Evolutionary conservation across 371 early-diverging fungal species (phyloP).

Genomic region (Saksenaea oblongispora): DNA sequence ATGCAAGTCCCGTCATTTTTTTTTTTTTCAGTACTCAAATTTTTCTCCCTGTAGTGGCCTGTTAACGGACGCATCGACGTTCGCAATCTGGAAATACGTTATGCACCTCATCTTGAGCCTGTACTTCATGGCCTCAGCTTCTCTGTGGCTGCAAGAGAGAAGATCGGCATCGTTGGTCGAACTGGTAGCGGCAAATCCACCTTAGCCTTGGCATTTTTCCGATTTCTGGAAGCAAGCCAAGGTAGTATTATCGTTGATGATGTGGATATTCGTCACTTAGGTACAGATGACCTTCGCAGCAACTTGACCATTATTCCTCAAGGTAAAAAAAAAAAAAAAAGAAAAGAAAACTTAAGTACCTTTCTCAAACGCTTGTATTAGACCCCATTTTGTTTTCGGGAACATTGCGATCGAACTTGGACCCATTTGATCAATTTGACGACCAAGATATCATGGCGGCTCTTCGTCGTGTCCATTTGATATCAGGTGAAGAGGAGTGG

Average conservation of each 20-base stretch:
- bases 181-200: conserved; percentile 84
- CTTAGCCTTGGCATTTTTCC: conserved; percentile 72
- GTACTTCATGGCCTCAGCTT: conserved; percentile 63
- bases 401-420: conserved; percentile 66
- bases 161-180: conserved; percentile 69
- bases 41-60: conserved; percentile 55
- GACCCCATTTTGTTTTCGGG: conserved; percentile 71
- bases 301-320: conserved; percentile 78
- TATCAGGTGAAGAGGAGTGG: conserved; percentile 19
- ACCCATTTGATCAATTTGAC: conserved; percentile 63
- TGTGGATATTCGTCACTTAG: conserved; percentile 72
- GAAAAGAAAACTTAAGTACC: too few relatives aligned
- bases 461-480: conserved; percentile 58
- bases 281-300: conserved; percentile 69
- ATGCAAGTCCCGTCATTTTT: neutral
- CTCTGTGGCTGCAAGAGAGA: conserved; percentile 48
- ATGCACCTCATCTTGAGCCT: conserved; percentile 59
- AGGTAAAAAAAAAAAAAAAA: conserved; percentile 15
- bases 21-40: conserved; percentile 39
- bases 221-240: conserved; percentile 67
- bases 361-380: neutral
- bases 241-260: conserved; percentile 77
- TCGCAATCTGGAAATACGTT: conserved; percentile 55
- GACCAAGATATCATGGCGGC: conserved; percentile 72
- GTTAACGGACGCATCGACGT: conserved; percentile 62